Evolutionary conservation across 768 basidiomycete genomes (phyloP), one percentile per base, ranked within the genome.

Genomic region (Sarcodon aspratus): DNA sequence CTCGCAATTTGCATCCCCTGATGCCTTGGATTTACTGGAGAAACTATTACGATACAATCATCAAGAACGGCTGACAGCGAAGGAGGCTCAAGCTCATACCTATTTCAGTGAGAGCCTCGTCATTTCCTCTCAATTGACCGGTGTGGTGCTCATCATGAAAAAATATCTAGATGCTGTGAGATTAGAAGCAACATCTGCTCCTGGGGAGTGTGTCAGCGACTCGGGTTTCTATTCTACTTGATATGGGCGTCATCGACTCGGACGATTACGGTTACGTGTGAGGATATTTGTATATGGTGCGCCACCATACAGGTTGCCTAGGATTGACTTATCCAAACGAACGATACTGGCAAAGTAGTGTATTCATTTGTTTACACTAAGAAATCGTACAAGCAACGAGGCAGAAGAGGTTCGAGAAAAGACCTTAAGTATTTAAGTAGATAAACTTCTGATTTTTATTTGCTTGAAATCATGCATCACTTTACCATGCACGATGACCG

Each of bases 41-140:
- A 92, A 93, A 66, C 74, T 97, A 44, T 76, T 96, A 62, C 84
- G 90, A 47, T 98, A 95, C 66, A 92, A 98, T 61, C 95, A 97
- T 61, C 88, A 91, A 68, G 92, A 95, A 61, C 82, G 95, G 48
- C 72, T 96, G 51, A 98, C 95, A 8, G 95, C 95, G 37, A 80
- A 81, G 48, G 95, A 97, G 63, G 90, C 91, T 8, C 89, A 94
- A 63, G 75, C 74, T 9, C 94, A 96, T 59, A 73, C 85, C 18
- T 97, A 95, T 69, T 98, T 97, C 63, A 85, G 88, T 88, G 57
- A 54, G 69, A 57, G 12, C 46, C 47, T 47, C n/a, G 17, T 13
- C 1, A 33, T 44, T 27, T 15, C 32, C 31, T 40, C 33, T 44
- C n/a, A 42, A 44, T 13, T 48, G n/a, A 36, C 11, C 35, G 43